Percentiles rank a stretch among this genome's conserved stretches.
Evolutionary conservation across 495 filamentous ascomycete genomes (phyloP).

Genomic region (Extremus antarcticus): DNA sequence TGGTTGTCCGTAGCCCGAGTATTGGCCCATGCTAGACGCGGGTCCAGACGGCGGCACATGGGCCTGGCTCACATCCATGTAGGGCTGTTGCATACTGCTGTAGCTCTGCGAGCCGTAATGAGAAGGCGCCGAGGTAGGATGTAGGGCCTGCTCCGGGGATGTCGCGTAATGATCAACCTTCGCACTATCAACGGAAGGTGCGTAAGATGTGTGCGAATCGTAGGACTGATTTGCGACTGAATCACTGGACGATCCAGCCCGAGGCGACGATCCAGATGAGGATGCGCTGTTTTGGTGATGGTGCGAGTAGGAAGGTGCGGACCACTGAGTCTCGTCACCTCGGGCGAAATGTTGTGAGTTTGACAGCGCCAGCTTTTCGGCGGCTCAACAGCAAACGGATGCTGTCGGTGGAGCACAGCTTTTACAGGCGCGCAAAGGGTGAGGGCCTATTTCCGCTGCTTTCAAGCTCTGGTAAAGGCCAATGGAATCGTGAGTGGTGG

Average conservation of each 20-base stretch:
- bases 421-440: neutral
- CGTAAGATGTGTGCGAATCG: conserved; percentile 35
- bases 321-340: conserved; percentile 72
- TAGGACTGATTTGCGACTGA: conserved; percentile 28
- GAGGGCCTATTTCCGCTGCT: neutral
- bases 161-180: conserved; percentile 35
- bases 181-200: conserved; percentile 42
- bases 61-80: conserved; percentile 70
- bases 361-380: conserved; percentile 73
- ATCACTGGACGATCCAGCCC: conserved; percentile 55
- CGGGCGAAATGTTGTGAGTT: conserved; percentile 85
- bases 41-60: conserved; percentile 74
- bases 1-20: conserved; percentile 52
- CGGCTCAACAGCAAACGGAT: neutral
- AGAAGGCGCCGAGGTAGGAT: conserved; percentile 20
- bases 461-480: neutral
- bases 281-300: conserved; percentile 66
- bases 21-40: conserved; percentile 59
- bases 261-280: conserved; percentile 57
- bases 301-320: conserved; percentile 54
- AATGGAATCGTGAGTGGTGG: neutral
- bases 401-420: neutral
- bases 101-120: conserved; percentile 30
- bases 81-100: conserved; percentile 78
- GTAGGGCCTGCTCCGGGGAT: conserved; percentile 36